Evolutionary conservation across 2,329 filamentous ascomycete species (phyloP).

Genomic region (Arachnopeziza araneosa): DNA sequence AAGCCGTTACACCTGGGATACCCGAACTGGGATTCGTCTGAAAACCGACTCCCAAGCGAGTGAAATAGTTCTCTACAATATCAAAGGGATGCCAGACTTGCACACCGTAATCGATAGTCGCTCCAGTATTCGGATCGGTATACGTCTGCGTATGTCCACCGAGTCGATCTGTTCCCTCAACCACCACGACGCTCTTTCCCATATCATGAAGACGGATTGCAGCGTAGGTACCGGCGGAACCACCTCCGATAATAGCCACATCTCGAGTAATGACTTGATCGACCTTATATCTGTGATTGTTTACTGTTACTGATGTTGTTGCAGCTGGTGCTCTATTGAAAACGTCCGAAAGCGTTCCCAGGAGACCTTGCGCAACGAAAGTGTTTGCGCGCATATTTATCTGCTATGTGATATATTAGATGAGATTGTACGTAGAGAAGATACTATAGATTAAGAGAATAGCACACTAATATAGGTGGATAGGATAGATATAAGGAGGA

Average conservation of each 20-base stretch:
- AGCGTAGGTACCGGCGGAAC: constrained; percentile 35
- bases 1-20: background rate
- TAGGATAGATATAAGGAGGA: background rate
- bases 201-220: constrained; percentile 35
- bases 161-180: constrained; percentile 35
- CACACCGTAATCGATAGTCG: constrained; percentile 34
- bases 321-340: background rate
- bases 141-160: constrained; percentile 47
- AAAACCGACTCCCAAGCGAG: constrained; percentile 36
- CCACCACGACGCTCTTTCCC: constrained; percentile 33
- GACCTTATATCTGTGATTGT: background rate
- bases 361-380: background rate
- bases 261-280: background rate
- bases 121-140: constrained; percentile 30
- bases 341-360: background rate
- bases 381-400: background rate
- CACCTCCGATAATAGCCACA: constrained; percentile 36
- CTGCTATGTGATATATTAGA: background rate
- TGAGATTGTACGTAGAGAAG: background rate
- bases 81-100: constrained; percentile 34
- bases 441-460: background rate
- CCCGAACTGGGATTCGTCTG: background rate
- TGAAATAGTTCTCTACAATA: constrained; percentile 39
- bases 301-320: background rate
- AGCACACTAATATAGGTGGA: background rate